phyloP scores from a whole-genome alignment of 163 green algal species.

The Prototheca wickerhamii region DNA sequence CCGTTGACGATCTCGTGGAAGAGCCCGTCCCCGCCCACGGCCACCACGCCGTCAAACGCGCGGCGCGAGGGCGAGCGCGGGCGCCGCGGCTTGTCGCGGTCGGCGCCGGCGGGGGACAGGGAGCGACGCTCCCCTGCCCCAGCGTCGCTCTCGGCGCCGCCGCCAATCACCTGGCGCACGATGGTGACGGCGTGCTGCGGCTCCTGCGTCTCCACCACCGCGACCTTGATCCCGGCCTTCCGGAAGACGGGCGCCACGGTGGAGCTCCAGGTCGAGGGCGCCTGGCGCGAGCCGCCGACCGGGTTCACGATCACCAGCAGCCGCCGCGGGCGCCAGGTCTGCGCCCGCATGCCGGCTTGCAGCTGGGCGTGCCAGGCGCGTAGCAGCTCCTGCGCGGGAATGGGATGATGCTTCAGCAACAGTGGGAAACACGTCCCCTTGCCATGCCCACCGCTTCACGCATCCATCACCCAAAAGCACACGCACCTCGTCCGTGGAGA shows the following conservation, averaged over 20 bases:
- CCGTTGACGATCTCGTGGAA: constrained; percentile 70
- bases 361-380: constrained; percentile 11
- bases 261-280: constrained; percentile 33
- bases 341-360: constrained; percentile 5
- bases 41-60: constrained; percentile 50
- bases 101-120: background rate
- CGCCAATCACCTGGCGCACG: constrained; percentile 12
- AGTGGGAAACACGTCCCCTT: background rate
- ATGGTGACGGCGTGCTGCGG: constrained; percentile 34
- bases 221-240: constrained; percentile 23
- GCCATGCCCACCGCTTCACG: background rate
- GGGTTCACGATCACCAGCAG: constrained; percentile 73
- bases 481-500: background rate
- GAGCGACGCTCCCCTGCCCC: too few species aligned
- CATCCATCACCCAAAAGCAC: background rate
- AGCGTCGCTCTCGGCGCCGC: too few species aligned
- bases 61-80: too few species aligned
- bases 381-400: background rate
- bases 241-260: constrained; percentile 17
- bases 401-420: background rate
- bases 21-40: constrained; percentile 62
- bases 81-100: too few species aligned
- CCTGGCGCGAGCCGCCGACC: constrained; percentile 36
- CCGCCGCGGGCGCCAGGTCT: constrained; percentile 36
- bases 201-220: constrained; percentile 41